A percentile compares a stretch with the other conserved stretches of the same genome.
These are phyloP conservation scores for Solanum aculeatissimum DNA, from an alignment of 305 asterid species.

Conservation along the genomic window DNA sequence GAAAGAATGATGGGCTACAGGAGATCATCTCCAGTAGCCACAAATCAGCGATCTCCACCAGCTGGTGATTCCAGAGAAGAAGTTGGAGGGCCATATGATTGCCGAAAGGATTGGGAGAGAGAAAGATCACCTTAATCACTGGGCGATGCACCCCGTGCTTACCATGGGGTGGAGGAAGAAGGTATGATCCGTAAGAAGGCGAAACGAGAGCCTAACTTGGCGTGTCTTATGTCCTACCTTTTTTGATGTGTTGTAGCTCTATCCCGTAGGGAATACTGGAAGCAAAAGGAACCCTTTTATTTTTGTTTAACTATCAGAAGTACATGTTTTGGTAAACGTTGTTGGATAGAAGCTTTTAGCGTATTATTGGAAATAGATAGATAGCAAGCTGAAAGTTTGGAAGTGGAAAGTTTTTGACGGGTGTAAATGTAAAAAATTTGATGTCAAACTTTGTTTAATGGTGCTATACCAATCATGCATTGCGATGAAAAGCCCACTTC, in stretches of 20 bases:
- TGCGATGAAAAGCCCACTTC: background rate
- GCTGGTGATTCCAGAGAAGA: background rate
- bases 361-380: background rate
- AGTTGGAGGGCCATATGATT: background rate
- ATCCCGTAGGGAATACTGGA: background rate
- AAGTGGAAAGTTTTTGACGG: background rate
- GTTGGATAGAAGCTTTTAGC: background rate
- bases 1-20: constrained; percentile 26
- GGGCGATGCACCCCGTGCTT: background rate
- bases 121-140: background rate
- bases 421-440: background rate
- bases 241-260: background rate
- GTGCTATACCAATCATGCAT: background rate
- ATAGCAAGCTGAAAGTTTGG: background rate
- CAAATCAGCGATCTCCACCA: background rate
- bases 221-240: background rate
- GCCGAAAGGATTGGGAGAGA: background rate
- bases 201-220: background rate
- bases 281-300: background rate
- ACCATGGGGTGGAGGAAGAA: constrained; percentile 15
- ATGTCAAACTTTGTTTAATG: background rate
- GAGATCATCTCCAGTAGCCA: background rate
- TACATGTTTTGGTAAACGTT: background rate
- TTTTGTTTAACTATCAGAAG: background rate
- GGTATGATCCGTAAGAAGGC: constrained; percentile 14